Evolutionary conservation across 352 stramenopile genomes (phyloP).

Genomic region (Thalassiosira exigua): DNA sequence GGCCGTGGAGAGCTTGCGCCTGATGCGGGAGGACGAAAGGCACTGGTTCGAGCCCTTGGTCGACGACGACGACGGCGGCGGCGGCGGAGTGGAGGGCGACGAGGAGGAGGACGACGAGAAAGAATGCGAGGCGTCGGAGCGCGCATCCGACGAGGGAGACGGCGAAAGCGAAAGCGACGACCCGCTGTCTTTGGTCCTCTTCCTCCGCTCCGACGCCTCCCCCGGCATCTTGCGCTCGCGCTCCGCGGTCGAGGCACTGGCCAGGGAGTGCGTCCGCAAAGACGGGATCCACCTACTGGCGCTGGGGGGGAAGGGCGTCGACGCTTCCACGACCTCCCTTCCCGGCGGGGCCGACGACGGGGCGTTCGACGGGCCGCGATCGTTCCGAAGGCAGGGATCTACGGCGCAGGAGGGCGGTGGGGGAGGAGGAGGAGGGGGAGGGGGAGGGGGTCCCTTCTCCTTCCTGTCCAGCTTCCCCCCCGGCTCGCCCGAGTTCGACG

Average conservation of each 20-base stretch:
- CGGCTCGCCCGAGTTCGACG: conserved; percentile 56
- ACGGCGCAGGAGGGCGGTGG: neutral
- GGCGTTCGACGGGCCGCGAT: neutral
- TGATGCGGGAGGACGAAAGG: conserved; percentile 77
- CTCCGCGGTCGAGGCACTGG: conserved; percentile 74
- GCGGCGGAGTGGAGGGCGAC: neutral
- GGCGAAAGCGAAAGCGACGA: neutral
- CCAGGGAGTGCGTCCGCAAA: conserved; percentile 70
- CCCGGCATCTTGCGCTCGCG: conserved; percentile 75
- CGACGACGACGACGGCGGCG: neutral
- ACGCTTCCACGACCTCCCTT: conserved; percentile 63
- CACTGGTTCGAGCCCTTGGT: conserved; percentile 52
- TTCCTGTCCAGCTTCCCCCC: conserved; percentile 64
- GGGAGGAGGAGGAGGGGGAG: conserved; percentile 14
- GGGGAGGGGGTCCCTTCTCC: conserved; percentile 44
- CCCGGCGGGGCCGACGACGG: conserved; percentile 24
- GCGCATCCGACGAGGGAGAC: too few species aligned
- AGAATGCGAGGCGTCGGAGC: conserved; percentile 2
- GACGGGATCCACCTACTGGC: conserved; percentile 79
- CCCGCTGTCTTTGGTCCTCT: conserved; percentile 74
- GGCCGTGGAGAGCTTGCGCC: conserved; percentile 69
- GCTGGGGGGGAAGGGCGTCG: conserved; percentile 78
- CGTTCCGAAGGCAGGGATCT: conserved; percentile 22
- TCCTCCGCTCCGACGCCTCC: conserved; percentile 72
- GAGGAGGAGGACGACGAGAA: neutral